phyloP scores from a whole-genome alignment of 2,329 filamentous ascomycete genomes.

The Microcera coccophila region DNA sequence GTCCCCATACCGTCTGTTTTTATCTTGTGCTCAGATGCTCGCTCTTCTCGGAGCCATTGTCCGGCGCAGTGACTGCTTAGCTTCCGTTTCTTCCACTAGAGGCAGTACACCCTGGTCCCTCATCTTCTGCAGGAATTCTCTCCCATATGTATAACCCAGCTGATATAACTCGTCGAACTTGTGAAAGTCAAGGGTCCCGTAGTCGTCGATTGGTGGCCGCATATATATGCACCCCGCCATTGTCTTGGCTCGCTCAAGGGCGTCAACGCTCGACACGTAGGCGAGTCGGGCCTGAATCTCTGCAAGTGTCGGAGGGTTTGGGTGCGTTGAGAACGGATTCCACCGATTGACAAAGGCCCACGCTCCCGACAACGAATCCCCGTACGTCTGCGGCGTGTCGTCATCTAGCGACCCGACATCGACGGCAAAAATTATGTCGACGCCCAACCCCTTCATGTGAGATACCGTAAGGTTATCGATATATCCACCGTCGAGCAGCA shows the following conservation, averaged over 20 bases:
- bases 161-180: conserved; percentile 97
- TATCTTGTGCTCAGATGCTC: conserved; percentile 56
- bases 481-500: conserved; percentile 95
- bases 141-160: conserved; percentile 81
- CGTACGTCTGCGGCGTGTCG: conserved; percentile 84
- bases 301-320: conserved; percentile 89
- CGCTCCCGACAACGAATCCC: conserved; percentile 88
- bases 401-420: conserved; percentile 94
- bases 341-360: conserved; percentile 95
- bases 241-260: conserved; percentile 86
- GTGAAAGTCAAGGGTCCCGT: conserved; percentile 91
- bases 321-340: conserved; percentile 86
- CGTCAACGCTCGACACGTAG: conserved; percentile 92
- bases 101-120: conserved; percentile 73
- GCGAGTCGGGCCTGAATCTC: conserved; percentile 94
- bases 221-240: conserved; percentile 93
- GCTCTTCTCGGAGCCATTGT: conserved; percentile 77
- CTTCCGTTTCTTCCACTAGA: conserved; percentile 66
- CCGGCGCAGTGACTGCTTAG: conserved; percentile 70
- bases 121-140: conserved; percentile 72
- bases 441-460: conserved; percentile 93
- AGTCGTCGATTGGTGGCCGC: conserved; percentile 88
- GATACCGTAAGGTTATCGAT: conserved; percentile 95
- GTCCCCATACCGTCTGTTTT: neutral
- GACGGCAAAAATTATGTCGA: conserved; percentile 90